Evolutionary conservation across 345 rosid genomes (phyloP).

Genomic region (Turritis glabra): DNA sequence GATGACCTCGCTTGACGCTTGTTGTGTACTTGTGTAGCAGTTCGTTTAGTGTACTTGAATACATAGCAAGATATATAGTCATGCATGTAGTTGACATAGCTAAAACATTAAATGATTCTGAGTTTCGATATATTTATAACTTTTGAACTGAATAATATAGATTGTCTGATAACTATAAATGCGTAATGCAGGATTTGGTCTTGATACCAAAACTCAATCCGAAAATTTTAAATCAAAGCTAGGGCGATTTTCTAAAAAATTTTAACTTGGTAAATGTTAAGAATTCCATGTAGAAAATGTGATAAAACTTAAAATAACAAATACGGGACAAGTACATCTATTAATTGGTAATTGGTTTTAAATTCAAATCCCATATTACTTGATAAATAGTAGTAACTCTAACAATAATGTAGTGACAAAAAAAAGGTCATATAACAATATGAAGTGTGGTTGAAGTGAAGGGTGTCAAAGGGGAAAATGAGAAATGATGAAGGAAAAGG

Average conservation of each 20-base stretch:
- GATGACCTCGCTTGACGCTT: conserved; percentile 6
- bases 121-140: background rate
- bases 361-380: background rate
- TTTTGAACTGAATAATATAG: background rate
- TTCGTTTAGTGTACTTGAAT: background rate
- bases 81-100: background rate
- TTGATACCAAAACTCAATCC: background rate
- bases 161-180: background rate
- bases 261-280: background rate
- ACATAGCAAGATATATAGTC: background rate
- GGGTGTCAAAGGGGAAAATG: background rate
- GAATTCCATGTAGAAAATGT: background rate
- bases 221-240: background rate
- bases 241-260: background rate
- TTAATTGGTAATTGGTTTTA: background rate
- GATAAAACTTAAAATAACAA: background rate
- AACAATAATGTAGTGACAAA: background rate
- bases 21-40: background rate
- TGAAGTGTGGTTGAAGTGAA: conserved; percentile 24
- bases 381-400: background rate
- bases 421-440: background rate
- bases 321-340: background rate
- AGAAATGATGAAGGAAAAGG: conserved; percentile 17
- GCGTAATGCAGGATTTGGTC: background rate
- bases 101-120: background rate